Evolutionary conservation across 2,329 filamentous ascomycete species (phyloP).

Genomic region (Chrysosphaeria jannelii): DNA sequence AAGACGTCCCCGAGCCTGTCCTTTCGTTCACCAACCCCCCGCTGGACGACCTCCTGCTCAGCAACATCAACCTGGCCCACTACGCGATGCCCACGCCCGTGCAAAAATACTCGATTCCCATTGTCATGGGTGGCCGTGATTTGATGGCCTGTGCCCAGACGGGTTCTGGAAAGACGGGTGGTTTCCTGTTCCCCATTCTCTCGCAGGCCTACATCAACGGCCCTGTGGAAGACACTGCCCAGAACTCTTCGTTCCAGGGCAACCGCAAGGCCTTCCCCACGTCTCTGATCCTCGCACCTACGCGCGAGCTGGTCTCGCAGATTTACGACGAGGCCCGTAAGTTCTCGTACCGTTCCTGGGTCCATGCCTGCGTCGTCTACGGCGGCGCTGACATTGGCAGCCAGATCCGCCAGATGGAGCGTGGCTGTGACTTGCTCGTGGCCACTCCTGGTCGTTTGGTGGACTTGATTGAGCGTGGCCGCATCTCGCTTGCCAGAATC

Average conservation of each 20-base stretch:
- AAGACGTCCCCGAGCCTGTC: conserved; percentile 77
- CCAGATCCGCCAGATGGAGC: conserved; percentile 94
- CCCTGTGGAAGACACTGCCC: conserved; percentile 36
- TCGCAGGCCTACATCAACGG: conserved; percentile 90
- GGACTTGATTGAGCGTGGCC: conserved; percentile 91
- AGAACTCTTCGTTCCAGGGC: conserved; percentile 14
- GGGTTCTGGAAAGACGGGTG: conserved; percentile 98
- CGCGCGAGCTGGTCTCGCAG: conserved; percentile 93
- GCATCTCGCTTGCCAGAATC: conserved; percentile 93
- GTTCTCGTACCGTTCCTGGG: conserved; percentile 97
- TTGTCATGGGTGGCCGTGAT: conserved; percentile 92
- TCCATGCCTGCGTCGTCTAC: conserved; percentile 92
- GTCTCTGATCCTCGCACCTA: conserved; percentile 81
- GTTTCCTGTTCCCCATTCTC: conserved; percentile 95
- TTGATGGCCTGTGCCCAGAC: conserved; percentile 99
- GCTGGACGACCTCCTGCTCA: conserved; percentile 72
- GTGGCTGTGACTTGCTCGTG: conserved; percentile 83
- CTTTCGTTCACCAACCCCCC: conserved; percentile 79
- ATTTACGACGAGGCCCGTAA: conserved; percentile 96
- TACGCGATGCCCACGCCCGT: conserved; percentile 94
- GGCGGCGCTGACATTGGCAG: conserved; percentile 97
- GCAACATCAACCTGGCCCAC: conserved; percentile 76
- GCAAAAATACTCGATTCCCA: conserved; percentile 97
- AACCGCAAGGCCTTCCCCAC: conserved; percentile 97
- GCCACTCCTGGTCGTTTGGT: conserved; percentile 92